A percentile compares a stretch with the other conserved stretches of the same genome.
Conservation (phyloP, 2,329 filamentous ascomycete species). For the Pseudocercospora crystallina region DNA sequence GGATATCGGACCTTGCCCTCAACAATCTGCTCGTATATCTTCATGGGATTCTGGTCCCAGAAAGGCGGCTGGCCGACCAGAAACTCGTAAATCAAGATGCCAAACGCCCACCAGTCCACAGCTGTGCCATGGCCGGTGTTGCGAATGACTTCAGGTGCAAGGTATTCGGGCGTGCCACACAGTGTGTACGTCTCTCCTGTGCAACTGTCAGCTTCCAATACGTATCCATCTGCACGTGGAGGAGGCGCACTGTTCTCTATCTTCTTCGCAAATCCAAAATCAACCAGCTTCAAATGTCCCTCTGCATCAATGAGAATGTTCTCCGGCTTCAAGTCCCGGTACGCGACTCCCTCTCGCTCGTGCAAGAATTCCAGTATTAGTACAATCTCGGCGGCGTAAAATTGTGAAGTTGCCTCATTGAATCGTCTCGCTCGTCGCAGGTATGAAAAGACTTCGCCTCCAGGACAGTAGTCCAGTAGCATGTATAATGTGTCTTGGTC, state of each 20-base stretch:
- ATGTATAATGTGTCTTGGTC: slow-evolving; percentile 78
- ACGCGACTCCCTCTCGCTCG: slow-evolving; percentile 76
- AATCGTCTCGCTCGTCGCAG: slow-evolving; percentile 75
- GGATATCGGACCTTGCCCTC: slow-evolving; percentile 76
- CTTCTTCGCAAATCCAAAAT: slow-evolving; percentile 83
- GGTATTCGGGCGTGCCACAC: slow-evolving; percentile 80
- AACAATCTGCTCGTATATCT: slow-evolving; percentile 82
- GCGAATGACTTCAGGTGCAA: slow-evolving; percentile 80
- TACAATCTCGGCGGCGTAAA: slow-evolving; percentile 82
- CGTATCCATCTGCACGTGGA: slow-evolving; percentile 1
- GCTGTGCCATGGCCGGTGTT: slow-evolving; percentile 73
- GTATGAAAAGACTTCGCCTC: slow-evolving; percentile 83
- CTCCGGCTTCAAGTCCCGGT: slow-evolving; percentile 79
- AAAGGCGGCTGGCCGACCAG: slow-evolving; percentile 82
- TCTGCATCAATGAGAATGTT: slow-evolving; percentile 76
- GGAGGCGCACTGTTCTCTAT: slow-evolving; percentile 57
- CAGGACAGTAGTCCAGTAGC: slow-evolving; percentile 79
- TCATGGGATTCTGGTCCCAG: slow-evolving; percentile 82
- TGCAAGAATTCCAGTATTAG: slow-evolving; percentile 79
- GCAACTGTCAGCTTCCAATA: slow-evolving; percentile 17
- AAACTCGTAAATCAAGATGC: slow-evolving; percentile 82
- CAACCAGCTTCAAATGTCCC: slow-evolving; percentile 78
- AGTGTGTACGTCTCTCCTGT: slow-evolving; percentile 75
- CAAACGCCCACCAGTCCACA: slow-evolving; percentile 86
- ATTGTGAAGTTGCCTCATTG: slow-evolving; percentile 73